phyloP scores from a whole-genome alignment of 768 basidiomycete genomes.

The Boletus vermiculosoides region DNA sequence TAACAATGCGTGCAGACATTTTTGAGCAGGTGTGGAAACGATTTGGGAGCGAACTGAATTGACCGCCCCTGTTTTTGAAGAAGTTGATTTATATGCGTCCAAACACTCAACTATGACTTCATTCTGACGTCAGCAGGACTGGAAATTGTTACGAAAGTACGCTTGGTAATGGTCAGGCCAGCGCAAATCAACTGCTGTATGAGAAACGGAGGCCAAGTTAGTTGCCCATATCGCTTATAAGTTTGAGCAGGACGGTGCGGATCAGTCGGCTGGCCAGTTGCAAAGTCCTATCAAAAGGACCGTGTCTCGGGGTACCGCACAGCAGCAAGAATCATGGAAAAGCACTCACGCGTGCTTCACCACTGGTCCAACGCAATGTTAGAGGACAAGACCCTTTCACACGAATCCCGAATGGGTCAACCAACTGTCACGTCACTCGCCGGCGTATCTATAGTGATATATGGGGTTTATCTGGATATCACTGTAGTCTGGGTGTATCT shows the following conservation, averaged over 20 bases:
- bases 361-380: neutral
- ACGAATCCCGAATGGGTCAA: neutral
- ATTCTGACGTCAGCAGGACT: too few species aligned
- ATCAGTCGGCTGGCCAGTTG: neutral
- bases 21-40: too few species aligned
- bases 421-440: neutral
- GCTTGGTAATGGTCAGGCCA: too few species aligned
- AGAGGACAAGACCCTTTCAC: neutral
- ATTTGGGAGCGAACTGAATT: too few species aligned
- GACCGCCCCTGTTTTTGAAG: too few species aligned
- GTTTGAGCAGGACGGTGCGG: too few species aligned
- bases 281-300: neutral
- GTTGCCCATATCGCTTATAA: neutral
- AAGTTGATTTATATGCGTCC: too few species aligned
- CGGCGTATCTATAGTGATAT: neutral
- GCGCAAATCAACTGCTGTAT: too few species aligned
- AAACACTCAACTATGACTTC: too few species aligned
- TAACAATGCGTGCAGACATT: too few species aligned
- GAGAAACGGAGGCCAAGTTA: neutral
- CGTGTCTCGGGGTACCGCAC: too few species aligned
- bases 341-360: neutral
- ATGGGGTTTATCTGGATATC: neutral
- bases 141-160: too few species aligned
- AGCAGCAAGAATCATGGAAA: neutral
- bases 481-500: neutral